Evolutionary conservation across 1,284 basidiomycete species (phyloP).

Genomic region (Ceratorhiza oryzae-sativae): DNA sequence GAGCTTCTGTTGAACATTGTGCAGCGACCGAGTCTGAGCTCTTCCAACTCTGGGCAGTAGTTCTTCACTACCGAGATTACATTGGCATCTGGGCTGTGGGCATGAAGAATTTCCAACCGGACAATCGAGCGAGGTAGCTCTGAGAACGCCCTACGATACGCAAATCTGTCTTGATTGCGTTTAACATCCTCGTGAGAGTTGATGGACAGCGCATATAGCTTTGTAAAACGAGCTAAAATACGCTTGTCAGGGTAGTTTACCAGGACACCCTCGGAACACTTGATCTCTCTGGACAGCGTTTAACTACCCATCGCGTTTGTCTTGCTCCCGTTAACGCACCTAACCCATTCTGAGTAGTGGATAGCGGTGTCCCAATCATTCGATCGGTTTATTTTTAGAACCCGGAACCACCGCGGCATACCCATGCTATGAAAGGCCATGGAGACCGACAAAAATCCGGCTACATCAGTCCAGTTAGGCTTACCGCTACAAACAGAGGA

Average conservation of each 20-base stretch:
- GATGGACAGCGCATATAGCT: conserved; percentile 1
- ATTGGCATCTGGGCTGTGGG: conserved; percentile 12
- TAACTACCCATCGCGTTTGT: not conserved
- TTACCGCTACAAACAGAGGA: not conserved
- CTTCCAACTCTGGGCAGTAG: conserved; percentile 5
- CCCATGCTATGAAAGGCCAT: not conserved
- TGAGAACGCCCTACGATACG: not conserved
- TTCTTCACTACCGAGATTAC: not conserved
- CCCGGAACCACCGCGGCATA: conserved; percentile 14
- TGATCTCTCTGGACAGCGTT: not conserved
- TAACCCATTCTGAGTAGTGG: not conserved
- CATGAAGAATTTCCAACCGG: conserved; percentile 3
- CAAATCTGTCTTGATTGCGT: not conserved
- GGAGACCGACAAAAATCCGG: conserved; percentile 23
- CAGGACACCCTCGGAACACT: not conserved
- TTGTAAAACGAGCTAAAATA: not conserved
- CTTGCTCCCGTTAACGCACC: not conserved
- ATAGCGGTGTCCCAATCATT: not conserved
- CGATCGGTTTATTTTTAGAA: not conserved
- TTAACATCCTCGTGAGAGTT: conserved; percentile 11
- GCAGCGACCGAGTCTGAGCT: conserved; percentile 16
- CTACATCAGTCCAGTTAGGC: conserved; percentile 6
- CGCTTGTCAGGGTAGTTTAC: too few relatives aligned
- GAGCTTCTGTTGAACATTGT: conserved; percentile 22
- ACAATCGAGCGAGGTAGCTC: not conserved